Percentiles rank a stretch among this genome's conserved stretches.
These are phyloP conservation scores for Psilocybe cyanescens DNA, from an alignment of 768 basidiomycete species.

Conservation along the genomic window DNA sequence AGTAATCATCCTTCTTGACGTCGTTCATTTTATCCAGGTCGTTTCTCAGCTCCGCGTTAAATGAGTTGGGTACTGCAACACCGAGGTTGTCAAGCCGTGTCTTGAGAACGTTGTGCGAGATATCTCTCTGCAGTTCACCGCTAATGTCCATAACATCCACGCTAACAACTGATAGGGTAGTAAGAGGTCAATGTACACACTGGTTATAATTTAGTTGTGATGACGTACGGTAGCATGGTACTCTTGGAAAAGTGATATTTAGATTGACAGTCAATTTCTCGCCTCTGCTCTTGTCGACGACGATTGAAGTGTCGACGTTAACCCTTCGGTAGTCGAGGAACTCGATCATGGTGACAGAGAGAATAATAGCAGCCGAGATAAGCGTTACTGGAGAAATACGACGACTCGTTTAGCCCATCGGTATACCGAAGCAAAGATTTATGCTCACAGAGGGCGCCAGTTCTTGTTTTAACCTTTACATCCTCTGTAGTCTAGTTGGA, in stretches of 20 bases:
- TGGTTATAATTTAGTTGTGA: slow-evolving; percentile 3
- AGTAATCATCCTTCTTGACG: slow-evolving; percentile 66
- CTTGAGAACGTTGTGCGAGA: slow-evolving; percentile 89
- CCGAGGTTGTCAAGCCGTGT: slow-evolving; percentile 72
- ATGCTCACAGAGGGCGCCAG: slow-evolving; percentile 83
- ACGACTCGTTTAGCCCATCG: slow-evolving; percentile 11
- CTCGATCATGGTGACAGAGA: slow-evolving; percentile 90
- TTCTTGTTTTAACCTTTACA: slow-evolving; percentile 98
- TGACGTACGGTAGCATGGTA: slow-evolving; percentile 93
- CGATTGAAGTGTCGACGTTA: slow-evolving; percentile 86
- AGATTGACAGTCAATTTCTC: slow-evolving; percentile 91
- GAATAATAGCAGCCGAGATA: slow-evolving; percentile 88
- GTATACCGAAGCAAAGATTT: not conserved
- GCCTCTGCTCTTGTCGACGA: slow-evolving; percentile 94
- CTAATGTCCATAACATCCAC: slow-evolving; percentile 98
- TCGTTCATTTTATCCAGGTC: slow-evolving; percentile 84
- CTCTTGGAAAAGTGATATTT: slow-evolving; percentile 94
- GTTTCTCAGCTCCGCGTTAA: slow-evolving; percentile 72
- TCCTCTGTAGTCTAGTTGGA: slow-evolving; percentile 89
- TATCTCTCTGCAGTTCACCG: slow-evolving; percentile 90
- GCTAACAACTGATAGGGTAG: slow-evolving; percentile 71
- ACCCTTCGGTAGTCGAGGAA: slow-evolving; percentile 94
- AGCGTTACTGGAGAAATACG: slow-evolving; percentile 72
- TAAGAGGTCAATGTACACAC: not conserved
- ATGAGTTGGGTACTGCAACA: slow-evolving; percentile 54